These are phyloP conservation scores for Yamadazyma sp. DNA, from an alignment of 1,139 yeast species.

Conservation along the genomic window DNA sequence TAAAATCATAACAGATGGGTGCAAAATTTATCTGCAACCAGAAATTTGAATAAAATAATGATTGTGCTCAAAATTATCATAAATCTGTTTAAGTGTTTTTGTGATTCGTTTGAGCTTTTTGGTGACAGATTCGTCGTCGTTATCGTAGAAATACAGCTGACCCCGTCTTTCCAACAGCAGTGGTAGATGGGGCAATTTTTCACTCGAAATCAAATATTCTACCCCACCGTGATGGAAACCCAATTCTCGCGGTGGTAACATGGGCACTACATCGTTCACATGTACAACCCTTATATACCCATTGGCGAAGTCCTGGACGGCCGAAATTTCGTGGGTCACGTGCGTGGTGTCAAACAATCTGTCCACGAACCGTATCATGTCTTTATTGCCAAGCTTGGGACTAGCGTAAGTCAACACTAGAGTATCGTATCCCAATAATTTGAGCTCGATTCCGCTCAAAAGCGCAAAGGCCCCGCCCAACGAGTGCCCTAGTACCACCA, in stretches of 20 bases:
- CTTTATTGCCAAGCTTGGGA: slow-evolving; percentile 59
- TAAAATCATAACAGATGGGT: too few relatives aligned
- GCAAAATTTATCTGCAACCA: slow-evolving; percentile 21
- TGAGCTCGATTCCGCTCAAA: slow-evolving; percentile 61
- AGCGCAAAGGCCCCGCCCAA: slow-evolving; percentile 71
- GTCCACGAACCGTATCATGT: slow-evolving; percentile 53
- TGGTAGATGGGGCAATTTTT: slow-evolving; percentile 45
- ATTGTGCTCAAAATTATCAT: slow-evolving; percentile 34
- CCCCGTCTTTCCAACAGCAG: slow-evolving; percentile 29
- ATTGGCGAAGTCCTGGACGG: slow-evolving; percentile 18
- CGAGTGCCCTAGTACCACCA: slow-evolving; percentile 67
- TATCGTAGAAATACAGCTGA: not conserved
- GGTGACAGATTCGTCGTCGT: not conserved
- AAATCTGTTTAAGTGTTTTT: slow-evolving; percentile 16
- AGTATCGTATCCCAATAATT: slow-evolving; percentile 50
- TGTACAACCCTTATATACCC: slow-evolving; percentile 56
- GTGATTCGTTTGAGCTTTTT: not conserved
- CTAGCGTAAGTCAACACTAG: slow-evolving; percentile 58
- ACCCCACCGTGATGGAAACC: slow-evolving; percentile 49
- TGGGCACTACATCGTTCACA: slow-evolving; percentile 55
- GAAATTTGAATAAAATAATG: slow-evolving; percentile 35
- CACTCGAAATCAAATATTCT: slow-evolving; percentile 45
- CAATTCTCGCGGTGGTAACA: slow-evolving; percentile 51
- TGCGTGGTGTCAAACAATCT: slow-evolving; percentile 39
- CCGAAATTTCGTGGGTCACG: slow-evolving; percentile 14